Percentiles rank a stretch among this genome's conserved stretches.
Evolutionary conservation across 2,329 filamentous ascomycete genomes (phyloP).

Genomic region (Diaporthe eres): DNA sequence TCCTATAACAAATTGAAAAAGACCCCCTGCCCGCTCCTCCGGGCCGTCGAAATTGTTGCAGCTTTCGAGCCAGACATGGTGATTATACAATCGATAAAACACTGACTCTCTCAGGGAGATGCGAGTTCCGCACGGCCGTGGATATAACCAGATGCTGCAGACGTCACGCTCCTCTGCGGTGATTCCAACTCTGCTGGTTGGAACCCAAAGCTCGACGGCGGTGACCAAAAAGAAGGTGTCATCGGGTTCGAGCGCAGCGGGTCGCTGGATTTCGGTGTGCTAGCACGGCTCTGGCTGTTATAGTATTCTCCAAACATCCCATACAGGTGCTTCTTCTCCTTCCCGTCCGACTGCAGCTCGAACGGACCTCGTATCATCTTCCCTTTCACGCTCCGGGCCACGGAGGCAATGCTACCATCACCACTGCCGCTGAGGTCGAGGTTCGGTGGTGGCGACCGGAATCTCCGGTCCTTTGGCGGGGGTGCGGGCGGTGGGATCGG

Average conservation of each 20-base stretch:
- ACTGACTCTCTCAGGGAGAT: not conserved
- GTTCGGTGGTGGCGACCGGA: conserved; percentile 15
- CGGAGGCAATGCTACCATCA: conserved; percentile 25
- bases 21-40: not conserved
- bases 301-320: conserved; percentile 27
- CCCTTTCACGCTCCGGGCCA: conserved; percentile 28
- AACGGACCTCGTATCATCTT: conserved; percentile 37
- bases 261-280: conserved; percentile 27
- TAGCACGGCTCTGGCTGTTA: conserved; percentile 27
- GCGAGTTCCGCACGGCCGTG: conserved; percentile 22
- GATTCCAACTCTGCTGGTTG: conserved; percentile 41
- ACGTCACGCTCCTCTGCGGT: conserved; percentile 26
- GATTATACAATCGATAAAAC: not conserved
- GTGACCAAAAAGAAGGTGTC: conserved; percentile 33
- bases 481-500: conserved; percentile 23
- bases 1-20: not conserved
- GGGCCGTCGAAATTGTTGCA: not conserved
- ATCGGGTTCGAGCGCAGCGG: conserved; percentile 5
- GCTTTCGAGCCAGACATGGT: not conserved
- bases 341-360: conserved; percentile 29
- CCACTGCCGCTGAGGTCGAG: not conserved
- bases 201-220: conserved; percentile 32
- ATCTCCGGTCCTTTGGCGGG: conserved; percentile 35
- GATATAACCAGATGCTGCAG: conserved; percentile 3
- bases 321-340: conserved; percentile 15